Base-by-base conservation (phyloP, 192 early-diverging fungal genomes). In the Backusella morwellensis region DNA sequence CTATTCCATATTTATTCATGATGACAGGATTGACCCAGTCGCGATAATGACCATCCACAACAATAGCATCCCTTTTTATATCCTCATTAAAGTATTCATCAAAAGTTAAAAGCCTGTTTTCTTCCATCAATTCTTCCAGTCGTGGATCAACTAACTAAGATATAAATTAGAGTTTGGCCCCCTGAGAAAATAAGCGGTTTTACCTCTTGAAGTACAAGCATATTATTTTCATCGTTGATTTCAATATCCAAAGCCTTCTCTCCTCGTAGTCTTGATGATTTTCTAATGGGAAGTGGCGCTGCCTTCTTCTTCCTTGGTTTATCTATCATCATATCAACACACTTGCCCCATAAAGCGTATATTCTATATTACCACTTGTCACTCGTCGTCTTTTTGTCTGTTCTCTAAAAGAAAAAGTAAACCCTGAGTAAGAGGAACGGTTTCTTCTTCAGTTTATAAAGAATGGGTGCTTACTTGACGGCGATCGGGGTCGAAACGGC, bases 11-110 rank as follows among this genome's bases (percentile, higher is more conserved):
- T 63, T 86, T 91, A 66, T 82, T 75, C 72, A 91, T 88, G 8
- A 90, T 82, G 0, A 78, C 87, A 0, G 78, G 79, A 50, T 92
- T 89, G 35, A 94, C 78, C 93, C 93, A 94, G 8, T 91, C 88
- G 52, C 21, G 0, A 63, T 88, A 94, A 59, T 92, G 93, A 0
- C 93, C 93, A 36, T 85, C 79, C 0, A 91, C 89, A 4, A 84
- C 83, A 9, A 93, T 89, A 9, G 92, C 89, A 40, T 85, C 77
- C 8, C 81, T 79, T 3, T 86, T 59, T 19, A 82, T 82, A 11
- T 84, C 82, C n/a, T 82, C 38, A 19, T 80, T 70, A 72, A 94
- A 94, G 44, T 85, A 88, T 35, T 87, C 80, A 50, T 91, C 90
- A 8, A 88, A 88, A 4, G 87, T 82, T 68, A 87, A 71, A 14